Evolutionary conservation across 2,329 filamentous ascomycete species (phyloP).

Genomic region (Zasmidium citrigriseum): DNA sequence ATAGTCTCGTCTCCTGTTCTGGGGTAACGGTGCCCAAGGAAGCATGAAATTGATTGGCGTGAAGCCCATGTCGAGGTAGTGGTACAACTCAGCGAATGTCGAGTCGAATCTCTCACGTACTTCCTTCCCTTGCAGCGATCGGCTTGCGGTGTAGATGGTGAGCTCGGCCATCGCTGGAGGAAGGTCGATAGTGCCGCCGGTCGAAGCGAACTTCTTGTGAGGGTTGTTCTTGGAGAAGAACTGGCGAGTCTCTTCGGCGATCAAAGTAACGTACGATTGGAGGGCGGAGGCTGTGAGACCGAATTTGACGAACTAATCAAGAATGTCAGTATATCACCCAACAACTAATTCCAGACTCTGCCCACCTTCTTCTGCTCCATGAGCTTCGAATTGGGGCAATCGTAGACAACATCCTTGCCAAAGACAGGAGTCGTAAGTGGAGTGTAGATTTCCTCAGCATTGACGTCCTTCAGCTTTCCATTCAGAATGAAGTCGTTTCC

Average conservation of each 20-base stretch:
- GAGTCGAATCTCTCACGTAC: conserved; percentile 79
- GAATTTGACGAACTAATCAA: conserved; percentile 75
- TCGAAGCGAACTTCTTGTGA: conserved; percentile 35
- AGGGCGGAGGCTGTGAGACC: conserved; percentile 75
- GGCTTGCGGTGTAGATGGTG: conserved; percentile 86
- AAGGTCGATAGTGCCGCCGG: conserved; percentile 66
- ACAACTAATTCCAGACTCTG: background rate
- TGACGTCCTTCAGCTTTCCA: conserved; percentile 85
- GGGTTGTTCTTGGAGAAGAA: conserved; percentile 68
- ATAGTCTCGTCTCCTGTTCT: conserved; percentile 77
- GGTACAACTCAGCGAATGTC: conserved; percentile 78
- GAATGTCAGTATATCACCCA: conserved; percentile 6
- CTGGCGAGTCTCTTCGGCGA: conserved; percentile 70
- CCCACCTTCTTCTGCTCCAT: conserved; percentile 94
- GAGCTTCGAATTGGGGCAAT: conserved; percentile 86
- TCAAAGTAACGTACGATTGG: conserved; percentile 75
- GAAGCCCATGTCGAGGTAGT: conserved; percentile 89
- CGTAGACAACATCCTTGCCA: conserved; percentile 84
- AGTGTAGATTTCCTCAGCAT: conserved; percentile 86
- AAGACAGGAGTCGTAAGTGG: conserved; percentile 73
- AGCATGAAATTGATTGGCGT: conserved; percentile 87
- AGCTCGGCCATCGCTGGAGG: conserved; percentile 78
- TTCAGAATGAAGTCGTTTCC: conserved; percentile 93
- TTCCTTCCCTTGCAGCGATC: conserved; percentile 80
- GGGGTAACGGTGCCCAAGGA: conserved; percentile 85